These are phyloP conservation scores for Sporothrix globosa DNA, from an alignment of 2,329 filamentous ascomycete species.

Conservation along the genomic window DNA sequence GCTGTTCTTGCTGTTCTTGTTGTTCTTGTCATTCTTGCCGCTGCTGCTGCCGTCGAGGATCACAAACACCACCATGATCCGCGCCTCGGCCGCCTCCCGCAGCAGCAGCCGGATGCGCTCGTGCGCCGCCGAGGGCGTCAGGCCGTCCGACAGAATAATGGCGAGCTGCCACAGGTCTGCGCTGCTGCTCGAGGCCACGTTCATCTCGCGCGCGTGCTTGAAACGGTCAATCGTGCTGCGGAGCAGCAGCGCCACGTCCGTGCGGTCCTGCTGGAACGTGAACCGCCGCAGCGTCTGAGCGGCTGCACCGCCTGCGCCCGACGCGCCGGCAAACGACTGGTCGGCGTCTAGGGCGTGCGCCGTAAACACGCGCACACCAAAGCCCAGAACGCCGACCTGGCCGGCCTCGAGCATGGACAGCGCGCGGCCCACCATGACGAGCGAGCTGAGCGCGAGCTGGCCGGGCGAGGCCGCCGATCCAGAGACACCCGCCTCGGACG, in stretches of 20 bases:
- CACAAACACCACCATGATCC: conserved; percentile 98
- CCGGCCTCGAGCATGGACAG: conserved; percentile 93
- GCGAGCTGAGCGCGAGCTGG: conserved; percentile 85
- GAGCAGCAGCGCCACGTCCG: conserved; percentile 80
- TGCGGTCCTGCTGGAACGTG: conserved; percentile 80
- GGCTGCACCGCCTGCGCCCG: conserved; percentile 65
- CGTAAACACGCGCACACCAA: conserved; percentile 80
- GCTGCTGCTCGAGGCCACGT: conserved; percentile 43
- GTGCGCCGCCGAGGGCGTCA: conserved; percentile 81
- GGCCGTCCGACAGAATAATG: conserved; percentile 88
- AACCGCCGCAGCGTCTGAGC: conserved; percentile 84
- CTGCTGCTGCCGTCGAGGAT: conserved; percentile 78
- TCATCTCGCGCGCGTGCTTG: conserved; percentile 66
- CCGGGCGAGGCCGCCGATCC: conserved; percentile 58
- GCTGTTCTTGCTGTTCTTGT: conserved; percentile 35
- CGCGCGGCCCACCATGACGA: conserved; percentile 85
- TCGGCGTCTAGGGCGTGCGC: conserved; percentile 78
- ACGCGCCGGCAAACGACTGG: conserved; percentile 64
- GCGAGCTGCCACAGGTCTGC: conserved; percentile 92
- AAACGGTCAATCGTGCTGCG: conserved; percentile 79
- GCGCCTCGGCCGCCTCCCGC: conserved; percentile 84
- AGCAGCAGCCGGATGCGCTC: conserved; percentile 80
- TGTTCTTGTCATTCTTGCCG: conserved; percentile 23
- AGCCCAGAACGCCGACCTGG: conserved; percentile 87
- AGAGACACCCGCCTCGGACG: background rate